A percentile compares a stretch with the other conserved stretches of the same genome.
These are phyloP conservation scores for Acer saccharum DNA, from an alignment of 345 rosid genomes.

Conservation along the genomic window DNA sequence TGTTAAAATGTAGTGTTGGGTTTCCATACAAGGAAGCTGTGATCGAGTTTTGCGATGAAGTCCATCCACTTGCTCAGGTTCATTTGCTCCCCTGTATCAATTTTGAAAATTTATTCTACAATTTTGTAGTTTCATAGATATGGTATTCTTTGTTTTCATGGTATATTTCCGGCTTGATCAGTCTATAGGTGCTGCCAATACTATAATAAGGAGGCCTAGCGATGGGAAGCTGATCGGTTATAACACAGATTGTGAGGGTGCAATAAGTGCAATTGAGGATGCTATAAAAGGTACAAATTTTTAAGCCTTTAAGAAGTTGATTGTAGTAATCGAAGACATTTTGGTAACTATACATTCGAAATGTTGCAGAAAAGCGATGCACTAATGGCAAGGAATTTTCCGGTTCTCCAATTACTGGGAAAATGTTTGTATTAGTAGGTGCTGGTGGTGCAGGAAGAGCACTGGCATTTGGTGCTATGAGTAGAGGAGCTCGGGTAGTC, in stretches of 20 bases:
- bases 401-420: constrained; percentile 43
- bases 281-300: constrained; percentile 47
- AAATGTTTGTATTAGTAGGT: constrained; percentile 56
- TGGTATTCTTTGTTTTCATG: neutral
- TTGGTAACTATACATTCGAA: neutral
- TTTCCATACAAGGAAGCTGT: constrained; percentile 56
- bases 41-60: constrained; percentile 46
- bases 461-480: constrained; percentile 63
- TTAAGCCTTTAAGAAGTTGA: neutral
- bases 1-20: constrained; percentile 44
- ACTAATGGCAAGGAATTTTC: constrained; percentile 17
- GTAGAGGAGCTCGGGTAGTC: constrained; percentile 50
- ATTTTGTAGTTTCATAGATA: neutral
- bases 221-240: constrained; percentile 57
- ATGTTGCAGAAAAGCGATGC: constrained; percentile 29
- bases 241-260: constrained; percentile 57
- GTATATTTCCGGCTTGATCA: constrained; percentile 21
- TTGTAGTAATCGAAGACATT: neutral
- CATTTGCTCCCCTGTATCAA: constrained; percentile 2
- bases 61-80: constrained; percentile 56
- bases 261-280: constrained; percentile 57
- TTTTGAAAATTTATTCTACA: neutral
- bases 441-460: constrained; percentile 78
- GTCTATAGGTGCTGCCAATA: constrained; percentile 56
- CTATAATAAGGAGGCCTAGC: constrained; percentile 48